phyloP scores from a whole-genome alignment of 441 rosid species.

The Populus tomentosa region DNA sequence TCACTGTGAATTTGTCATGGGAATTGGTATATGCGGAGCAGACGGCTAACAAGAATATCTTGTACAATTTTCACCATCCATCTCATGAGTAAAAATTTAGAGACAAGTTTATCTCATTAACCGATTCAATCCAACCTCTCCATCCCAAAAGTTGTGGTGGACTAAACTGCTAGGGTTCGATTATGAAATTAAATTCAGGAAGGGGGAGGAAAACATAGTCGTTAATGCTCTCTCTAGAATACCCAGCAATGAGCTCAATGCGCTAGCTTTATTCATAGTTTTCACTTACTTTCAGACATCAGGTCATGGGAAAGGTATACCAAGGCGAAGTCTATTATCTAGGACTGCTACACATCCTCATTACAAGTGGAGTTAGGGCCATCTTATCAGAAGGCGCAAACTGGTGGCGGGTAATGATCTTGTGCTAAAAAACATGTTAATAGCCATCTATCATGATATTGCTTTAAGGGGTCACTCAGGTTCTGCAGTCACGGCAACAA shows the following conservation, averaged over 20 bases:
- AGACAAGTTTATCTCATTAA: background rate
- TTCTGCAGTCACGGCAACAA: no score
- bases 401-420: background rate
- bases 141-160: background rate
- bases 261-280: background rate
- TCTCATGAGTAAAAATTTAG: background rate
- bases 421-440: background rate
- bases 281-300: no score
- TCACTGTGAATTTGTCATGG: background rate
- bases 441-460: background rate
- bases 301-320: no score
- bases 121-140: background rate
- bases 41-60: background rate
- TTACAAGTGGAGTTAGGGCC: background rate
- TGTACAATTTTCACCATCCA: background rate
- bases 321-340: no score
- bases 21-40: background rate
- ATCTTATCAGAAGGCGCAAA: background rate
- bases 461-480: background rate
- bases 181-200: background rate
- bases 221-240: slow-evolving; percentile 1
- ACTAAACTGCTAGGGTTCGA: background rate
- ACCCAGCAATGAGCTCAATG: no score
- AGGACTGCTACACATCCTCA: no score
- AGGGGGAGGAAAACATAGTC: background rate